These are phyloP conservation scores for Penicillium silybi DNA, from an alignment of 495 filamentous ascomycete species.

Conservation along the genomic window DNA sequence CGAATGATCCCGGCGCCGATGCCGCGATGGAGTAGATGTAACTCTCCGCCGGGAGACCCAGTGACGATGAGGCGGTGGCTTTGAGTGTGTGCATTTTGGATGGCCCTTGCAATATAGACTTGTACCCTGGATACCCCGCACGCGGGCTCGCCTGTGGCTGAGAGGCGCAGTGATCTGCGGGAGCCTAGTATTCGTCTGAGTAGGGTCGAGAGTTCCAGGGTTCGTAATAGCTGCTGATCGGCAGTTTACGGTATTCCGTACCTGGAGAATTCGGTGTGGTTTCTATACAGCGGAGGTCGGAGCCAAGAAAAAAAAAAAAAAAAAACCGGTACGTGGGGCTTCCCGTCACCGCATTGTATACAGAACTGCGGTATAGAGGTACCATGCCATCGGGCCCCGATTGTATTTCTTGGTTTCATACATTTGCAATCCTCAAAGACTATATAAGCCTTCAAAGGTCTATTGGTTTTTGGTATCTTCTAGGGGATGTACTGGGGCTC, in stretches of 20 bases:
- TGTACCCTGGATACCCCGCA: neutral
- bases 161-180: neutral
- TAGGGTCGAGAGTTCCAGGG: neutral
- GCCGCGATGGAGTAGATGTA: constrained; percentile 51
- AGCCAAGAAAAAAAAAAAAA: constrained; percentile 16
- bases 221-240: neutral
- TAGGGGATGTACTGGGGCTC: too few species aligned
- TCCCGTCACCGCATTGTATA: constrained; percentile 1
- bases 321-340: constrained; percentile 14
- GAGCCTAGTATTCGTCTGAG: neutral
- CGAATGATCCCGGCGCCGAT: constrained; percentile 32
- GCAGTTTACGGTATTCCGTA: neutral
- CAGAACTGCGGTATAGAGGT: neutral
- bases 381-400: neutral
- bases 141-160: constrained; percentile 1
- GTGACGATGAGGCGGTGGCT: constrained; percentile 36
- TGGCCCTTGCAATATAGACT: neutral
- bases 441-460: too few species aligned
- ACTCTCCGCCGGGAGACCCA: constrained; percentile 42
- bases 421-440: too few species aligned
- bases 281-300: constrained; percentile 11
- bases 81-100: constrained; percentile 38
- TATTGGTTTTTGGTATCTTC: too few species aligned
- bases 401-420: neutral
- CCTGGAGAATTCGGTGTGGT: neutral